These are phyloP conservation scores for Evernia prunastri DNA, from an alignment of 495 filamentous ascomycete genomes.

Conservation along the genomic window DNA sequence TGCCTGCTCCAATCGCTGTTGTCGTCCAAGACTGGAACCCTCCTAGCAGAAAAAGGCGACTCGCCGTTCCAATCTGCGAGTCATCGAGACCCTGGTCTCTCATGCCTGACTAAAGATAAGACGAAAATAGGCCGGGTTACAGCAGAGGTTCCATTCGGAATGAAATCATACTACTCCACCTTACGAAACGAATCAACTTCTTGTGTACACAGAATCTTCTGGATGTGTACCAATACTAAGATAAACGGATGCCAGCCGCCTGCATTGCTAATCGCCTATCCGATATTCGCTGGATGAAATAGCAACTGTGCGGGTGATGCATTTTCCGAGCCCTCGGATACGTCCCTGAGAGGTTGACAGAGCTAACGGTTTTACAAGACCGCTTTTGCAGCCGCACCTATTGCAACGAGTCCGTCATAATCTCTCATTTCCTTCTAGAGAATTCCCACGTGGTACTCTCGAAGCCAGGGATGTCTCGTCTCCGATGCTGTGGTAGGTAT, in stretches of 20 bases:
- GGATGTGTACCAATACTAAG: background rate
- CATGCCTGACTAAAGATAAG: background rate
- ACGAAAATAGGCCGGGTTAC: conserved; percentile 1
- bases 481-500: background rate
- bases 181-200: background rate
- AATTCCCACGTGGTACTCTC: background rate
- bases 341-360: background rate
- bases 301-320: background rate
- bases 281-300: background rate
- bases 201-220: background rate
- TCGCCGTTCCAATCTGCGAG: background rate
- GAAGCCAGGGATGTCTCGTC: background rate
- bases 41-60: background rate
- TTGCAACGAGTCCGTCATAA: background rate
- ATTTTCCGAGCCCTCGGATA: background rate
- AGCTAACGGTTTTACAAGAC: background rate
- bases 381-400: background rate
- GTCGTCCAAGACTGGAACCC: background rate
- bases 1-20: background rate
- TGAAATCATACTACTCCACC: background rate
- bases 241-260: background rate
- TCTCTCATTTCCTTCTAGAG: background rate
- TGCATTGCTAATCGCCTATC: background rate
- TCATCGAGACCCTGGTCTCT: background rate
- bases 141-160: background rate